A percentile compares a stretch with the other conserved stretches of the same genome.
These are phyloP conservation scores for Candida adriatica DNA, from an alignment of 805 yeast genomes.

Conservation along the genomic window DNA sequence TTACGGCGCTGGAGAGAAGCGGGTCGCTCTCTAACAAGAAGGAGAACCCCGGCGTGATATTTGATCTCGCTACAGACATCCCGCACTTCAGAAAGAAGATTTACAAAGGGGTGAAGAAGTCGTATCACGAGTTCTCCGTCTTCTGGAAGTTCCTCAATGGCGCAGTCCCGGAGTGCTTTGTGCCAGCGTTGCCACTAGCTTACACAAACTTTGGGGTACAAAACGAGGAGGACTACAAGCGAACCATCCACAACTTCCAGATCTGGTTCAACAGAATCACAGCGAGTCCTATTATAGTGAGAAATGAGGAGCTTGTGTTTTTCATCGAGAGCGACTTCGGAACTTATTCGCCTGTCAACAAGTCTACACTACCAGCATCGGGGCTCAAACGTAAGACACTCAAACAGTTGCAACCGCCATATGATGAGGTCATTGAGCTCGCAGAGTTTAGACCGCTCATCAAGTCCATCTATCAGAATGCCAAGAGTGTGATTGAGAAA, in stretches of 20 bases:
- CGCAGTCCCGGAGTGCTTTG: slow-evolving; percentile 86
- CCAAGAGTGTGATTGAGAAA: slow-evolving; percentile 45
- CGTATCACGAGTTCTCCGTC: slow-evolving; percentile 68
- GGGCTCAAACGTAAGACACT: slow-evolving; percentile 85
- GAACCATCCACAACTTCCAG: slow-evolving; percentile 57
- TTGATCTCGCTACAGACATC: slow-evolving; percentile 62
- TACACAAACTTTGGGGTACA: slow-evolving; percentile 76
- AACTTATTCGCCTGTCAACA: slow-evolving; percentile 40
- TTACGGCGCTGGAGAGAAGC: slow-evolving; percentile 64
- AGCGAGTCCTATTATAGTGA: slow-evolving; percentile 67
- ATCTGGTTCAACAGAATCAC: slow-evolving; percentile 79
- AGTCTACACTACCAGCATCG: slow-evolving; percentile 62
- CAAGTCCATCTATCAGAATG: slow-evolving; percentile 59
- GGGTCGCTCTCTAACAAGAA: slow-evolving; percentile 44
- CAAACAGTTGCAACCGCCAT: slow-evolving; percentile 88
- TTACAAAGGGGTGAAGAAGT: slow-evolving; percentile 72
- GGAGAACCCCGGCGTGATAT: slow-evolving; percentile 73
- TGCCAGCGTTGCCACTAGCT: slow-evolving; percentile 79
- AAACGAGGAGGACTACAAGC: slow-evolving; percentile 69
- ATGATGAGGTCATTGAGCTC: slow-evolving; percentile 74
- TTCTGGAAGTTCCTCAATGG: slow-evolving; percentile 72
- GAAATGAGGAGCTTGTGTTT: slow-evolving; percentile 82
- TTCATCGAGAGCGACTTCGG: slow-evolving; percentile 76
- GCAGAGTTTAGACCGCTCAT: slow-evolving; percentile 84
- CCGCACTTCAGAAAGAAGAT: slow-evolving; percentile 67